These are phyloP conservation scores for Debaryomyces sp. DNA, from an alignment of 1,139 yeast genomes.

Conservation along the genomic window DNA sequence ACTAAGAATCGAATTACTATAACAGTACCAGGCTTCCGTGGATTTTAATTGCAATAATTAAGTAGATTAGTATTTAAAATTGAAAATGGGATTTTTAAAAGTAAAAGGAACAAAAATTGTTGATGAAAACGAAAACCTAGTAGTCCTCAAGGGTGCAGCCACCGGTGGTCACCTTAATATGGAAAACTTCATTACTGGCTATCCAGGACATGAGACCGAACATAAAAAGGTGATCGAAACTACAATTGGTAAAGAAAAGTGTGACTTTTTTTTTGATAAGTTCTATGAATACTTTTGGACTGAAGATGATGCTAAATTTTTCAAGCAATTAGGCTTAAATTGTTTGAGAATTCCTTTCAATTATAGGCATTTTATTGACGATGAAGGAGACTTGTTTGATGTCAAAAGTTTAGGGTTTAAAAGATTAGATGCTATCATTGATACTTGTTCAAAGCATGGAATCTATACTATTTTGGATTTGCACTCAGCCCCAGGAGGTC, in stretches of 20 bases:
- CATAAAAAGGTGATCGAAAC: constrained; percentile 37
- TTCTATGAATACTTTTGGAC: constrained; percentile 53
- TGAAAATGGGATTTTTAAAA: constrained; percentile 8
- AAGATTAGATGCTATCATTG: constrained; percentile 40
- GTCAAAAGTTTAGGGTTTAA: constrained; percentile 44
- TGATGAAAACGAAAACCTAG: constrained; percentile 32
- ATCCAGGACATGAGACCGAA: constrained; percentile 51
- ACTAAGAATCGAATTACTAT: background rate
- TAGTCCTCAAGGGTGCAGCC: constrained; percentile 44
- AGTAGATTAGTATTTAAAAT: background rate
- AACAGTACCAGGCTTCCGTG: background rate
- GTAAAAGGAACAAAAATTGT: constrained; percentile 42
- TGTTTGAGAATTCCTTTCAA: constrained; percentile 51
- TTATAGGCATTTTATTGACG: constrained; percentile 48
- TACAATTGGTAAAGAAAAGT: constrained; percentile 45
- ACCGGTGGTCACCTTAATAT: constrained; percentile 51
- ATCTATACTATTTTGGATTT: constrained; percentile 48
- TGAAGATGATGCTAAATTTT: constrained; percentile 44
- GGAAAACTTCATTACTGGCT: constrained; percentile 55
- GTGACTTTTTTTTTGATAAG: constrained; percentile 46
- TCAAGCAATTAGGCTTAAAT: constrained; percentile 41
- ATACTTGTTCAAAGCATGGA: constrained; percentile 39
- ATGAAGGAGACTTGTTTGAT: constrained; percentile 38
- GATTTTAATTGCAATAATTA: background rate
- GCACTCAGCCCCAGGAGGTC: constrained; percentile 52